phyloP scores from a whole-genome alignment of 768 basidiomycete species.

The Pulveroboletus ravenelii region DNA sequence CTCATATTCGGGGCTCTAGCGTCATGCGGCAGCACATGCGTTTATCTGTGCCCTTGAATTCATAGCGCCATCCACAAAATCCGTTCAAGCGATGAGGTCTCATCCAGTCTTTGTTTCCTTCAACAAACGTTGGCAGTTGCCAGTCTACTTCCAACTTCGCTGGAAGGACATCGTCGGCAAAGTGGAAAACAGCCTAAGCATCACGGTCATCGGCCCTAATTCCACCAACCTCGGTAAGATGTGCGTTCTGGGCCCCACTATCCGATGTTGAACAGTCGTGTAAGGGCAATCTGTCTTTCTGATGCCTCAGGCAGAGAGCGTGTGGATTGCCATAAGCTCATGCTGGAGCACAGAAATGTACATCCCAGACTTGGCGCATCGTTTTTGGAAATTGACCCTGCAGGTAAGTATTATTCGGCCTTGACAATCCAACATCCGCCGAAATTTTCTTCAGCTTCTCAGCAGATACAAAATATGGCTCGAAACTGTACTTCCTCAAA shows the following conservation, averaged over 20 bases:
- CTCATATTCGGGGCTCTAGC: slow-evolving; percentile 39
- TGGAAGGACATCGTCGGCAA: slow-evolving; percentile 89
- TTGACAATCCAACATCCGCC: not conserved
- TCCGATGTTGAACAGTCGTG: not conserved
- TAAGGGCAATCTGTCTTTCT: slow-evolving; percentile 38
- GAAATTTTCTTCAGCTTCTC: slow-evolving; percentile 51
- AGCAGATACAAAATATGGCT: slow-evolving; percentile 80
- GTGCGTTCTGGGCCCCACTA: not conserved
- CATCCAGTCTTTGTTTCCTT: slow-evolving; percentile 72
- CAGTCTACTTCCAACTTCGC: slow-evolving; percentile 93
- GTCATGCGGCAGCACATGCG: slow-evolving; percentile 77
- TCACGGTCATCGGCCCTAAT: slow-evolving; percentile 38
- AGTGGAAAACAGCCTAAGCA: slow-evolving; percentile 64
- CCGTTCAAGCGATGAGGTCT: slow-evolving; percentile 66
- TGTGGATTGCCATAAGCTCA: slow-evolving; percentile 66
- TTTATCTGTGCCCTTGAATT: slow-evolving; percentile 82
- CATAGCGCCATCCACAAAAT: slow-evolving; percentile 68
- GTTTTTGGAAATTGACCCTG: slow-evolving; percentile 89
- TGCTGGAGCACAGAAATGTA: slow-evolving; percentile 89
- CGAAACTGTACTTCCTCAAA: slow-evolving; percentile 44
- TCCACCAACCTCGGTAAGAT: slow-evolving; percentile 37
- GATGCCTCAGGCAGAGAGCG: slow-evolving; percentile 60
- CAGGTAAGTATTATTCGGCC: slow-evolving; percentile 51
- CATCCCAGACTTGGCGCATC: slow-evolving; percentile 73
- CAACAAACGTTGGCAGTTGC: slow-evolving; percentile 88